Evolutionary conservation across 1,139 yeast genomes (phyloP), one percentile per base, ranked within the genome.

Genomic region (Candida sp.): DNA sequence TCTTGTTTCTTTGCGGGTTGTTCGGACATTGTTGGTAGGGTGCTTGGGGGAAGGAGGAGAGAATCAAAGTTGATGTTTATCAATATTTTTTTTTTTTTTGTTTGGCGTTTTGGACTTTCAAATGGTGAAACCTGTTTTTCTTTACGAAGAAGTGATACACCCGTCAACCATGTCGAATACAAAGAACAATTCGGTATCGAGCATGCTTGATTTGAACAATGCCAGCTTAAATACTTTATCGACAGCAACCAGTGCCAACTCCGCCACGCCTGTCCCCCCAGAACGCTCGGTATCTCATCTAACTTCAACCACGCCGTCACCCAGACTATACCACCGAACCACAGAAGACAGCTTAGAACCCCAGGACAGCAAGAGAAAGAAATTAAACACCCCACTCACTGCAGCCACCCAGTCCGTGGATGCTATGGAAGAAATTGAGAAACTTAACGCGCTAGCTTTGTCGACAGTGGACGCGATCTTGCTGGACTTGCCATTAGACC

Each of bases 391-490:
- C 7, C 41, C 42, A 33, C 1, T 2, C 17, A 17, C 17, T 17
- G 17, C 17, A 17, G 17, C 12, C 6, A 17, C 6, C 35, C 4
- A 7, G 7, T 33, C 12, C 35, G 12, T 31, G 3, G 28, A n/a
- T n/a, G 25, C 30, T 5, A 8, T 9, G n/a, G 31, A 38, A 26
- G 42, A 30, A 23, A 11, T 45, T 5, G 6, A 32, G 1, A 12
- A 22, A 23, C 11, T 45, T 7, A 34, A 45, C 22, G 5, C 7
- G 7, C 31, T 45, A 9, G 47, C 49, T 8, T 46, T 49, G n/a
- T 4, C 34, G 23, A 49, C 48, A 1, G 44, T 72, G 2, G 64
- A 63, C 33, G 44, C 48, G 1, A 61, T 75, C 1, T 58, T 75
- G 6, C n/a, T 46, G 0, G 64, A 54, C 9, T 35, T 52, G 4